These are phyloP conservation scores for Kodamaea lidongshanica DNA, from an alignment of 805 yeast genomes.

Conservation along the genomic window DNA sequence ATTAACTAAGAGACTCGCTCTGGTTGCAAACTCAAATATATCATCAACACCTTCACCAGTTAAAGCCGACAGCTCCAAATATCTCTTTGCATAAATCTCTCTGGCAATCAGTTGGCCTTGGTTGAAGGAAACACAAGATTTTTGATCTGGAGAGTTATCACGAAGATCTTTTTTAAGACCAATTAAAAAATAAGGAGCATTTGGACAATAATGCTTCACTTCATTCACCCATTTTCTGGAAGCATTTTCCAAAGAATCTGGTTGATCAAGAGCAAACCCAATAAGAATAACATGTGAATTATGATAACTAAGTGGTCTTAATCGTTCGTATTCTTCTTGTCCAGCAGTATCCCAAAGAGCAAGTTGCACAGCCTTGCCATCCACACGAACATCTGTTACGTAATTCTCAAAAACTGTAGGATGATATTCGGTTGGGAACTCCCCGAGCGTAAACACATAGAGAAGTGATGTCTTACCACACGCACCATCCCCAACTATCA, in stretches of 20 bases:
- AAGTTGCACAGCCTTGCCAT: constrained; percentile 82
- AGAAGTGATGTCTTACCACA: constrained; percentile 88
- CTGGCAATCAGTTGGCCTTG: constrained; percentile 69
- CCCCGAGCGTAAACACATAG: constrained; percentile 89
- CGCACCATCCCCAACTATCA: constrained; percentile 92
- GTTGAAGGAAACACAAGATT: constrained; percentile 45
- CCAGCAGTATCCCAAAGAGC: constrained; percentile 97
- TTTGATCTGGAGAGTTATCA: constrained; percentile 30
- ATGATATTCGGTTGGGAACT: constrained; percentile 86
- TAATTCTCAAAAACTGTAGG: constrained; percentile 95
- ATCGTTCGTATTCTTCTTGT: constrained; percentile 88
- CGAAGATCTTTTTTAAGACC: constrained; percentile 84
- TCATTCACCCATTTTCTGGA: constrained; percentile 83
- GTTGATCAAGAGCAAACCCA: constrained; percentile 80
- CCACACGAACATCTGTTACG: constrained; percentile 90
- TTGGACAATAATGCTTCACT: constrained; percentile 73
- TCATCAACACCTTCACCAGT: constrained; percentile 95
- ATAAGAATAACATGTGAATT: constrained; percentile 81
- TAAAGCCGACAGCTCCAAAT: constrained; percentile 83
- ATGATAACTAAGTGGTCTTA: constrained; percentile 82
- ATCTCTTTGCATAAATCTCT: constrained; percentile 74
- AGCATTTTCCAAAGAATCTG: constrained; percentile 81
- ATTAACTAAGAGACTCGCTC: constrained; percentile 58
- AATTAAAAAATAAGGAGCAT: constrained; percentile 68
- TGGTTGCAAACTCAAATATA: constrained; percentile 84